Evolutionary conservation across 805 yeast genomes (phyloP).

Genomic region (Tetrapisispora fleetii): DNA sequence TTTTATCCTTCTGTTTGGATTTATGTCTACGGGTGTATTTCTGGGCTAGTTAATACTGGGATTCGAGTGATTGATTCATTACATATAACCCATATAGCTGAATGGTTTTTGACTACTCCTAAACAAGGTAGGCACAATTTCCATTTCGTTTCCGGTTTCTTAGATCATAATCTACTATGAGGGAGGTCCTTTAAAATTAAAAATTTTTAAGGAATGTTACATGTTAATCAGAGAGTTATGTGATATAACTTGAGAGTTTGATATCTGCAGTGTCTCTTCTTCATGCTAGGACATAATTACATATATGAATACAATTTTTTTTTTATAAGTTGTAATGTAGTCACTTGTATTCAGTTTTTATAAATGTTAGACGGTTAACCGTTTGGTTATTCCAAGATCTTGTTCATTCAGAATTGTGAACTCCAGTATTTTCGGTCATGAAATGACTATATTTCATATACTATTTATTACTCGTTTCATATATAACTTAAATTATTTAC

Average conservation of each 20-base stretch:
- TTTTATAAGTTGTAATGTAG: not conserved
- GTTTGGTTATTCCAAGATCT: too few species aligned
- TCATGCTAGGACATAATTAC: constrained; percentile 26
- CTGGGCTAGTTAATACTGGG: constrained; percentile 30
- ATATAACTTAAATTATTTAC: not conserved
- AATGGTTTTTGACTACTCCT: constrained; percentile 29
- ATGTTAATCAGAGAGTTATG: constrained; percentile 26
- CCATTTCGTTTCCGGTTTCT: constrained; percentile 36
- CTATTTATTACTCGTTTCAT: not conserved
- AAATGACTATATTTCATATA: too few species aligned
- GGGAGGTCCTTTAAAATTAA: constrained; percentile 11
- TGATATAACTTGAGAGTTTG: constrained; percentile 28
- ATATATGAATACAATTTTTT: not conserved
- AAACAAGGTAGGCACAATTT: constrained; percentile 31
- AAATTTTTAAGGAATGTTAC: constrained; percentile 15
- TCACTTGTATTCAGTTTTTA: not conserved
- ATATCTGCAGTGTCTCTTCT: constrained; percentile 27
- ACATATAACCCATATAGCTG: constrained; percentile 31
- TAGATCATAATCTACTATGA: constrained; percentile 29
- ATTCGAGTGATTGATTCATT: constrained; percentile 20
- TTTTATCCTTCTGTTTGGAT: constrained; percentile 17
- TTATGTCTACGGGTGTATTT: constrained; percentile 2
- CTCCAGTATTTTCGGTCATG: too few species aligned
- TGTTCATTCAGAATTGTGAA: too few species aligned
- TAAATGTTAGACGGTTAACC: too few species aligned